phyloP scores from a whole-genome alignment of 169 alveolate genomes.

The Plasmodium sp. region DNA sequence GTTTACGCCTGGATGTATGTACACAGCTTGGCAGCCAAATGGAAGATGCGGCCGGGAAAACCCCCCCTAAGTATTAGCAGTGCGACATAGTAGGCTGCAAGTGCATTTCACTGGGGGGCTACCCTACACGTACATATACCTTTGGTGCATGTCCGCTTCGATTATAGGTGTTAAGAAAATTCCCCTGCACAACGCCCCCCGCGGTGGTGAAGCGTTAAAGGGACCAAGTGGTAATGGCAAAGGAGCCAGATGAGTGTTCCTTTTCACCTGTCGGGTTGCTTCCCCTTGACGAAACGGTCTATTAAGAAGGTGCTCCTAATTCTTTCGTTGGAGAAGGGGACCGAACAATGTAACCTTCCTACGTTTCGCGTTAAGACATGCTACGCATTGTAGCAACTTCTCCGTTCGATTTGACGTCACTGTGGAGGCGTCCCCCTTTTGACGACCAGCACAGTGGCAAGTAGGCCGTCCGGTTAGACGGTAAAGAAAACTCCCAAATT shows the following conservation, averaged over 20 bases:
- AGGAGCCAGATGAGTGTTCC: neutral
- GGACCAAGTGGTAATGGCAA: neutral
- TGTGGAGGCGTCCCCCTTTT: neutral
- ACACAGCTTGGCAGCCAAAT: neutral
- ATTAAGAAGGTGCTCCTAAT: neutral
- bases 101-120: neutral
- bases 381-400: neutral
- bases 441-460: neutral
- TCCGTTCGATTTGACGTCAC: neutral
- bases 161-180: no score
- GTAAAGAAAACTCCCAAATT: neutral
- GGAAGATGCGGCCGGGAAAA: neutral
- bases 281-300: neutral
- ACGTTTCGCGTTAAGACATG: neutral
- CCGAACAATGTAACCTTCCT: neutral
- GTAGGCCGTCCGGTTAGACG: neutral
- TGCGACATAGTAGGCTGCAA: neutral
- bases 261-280: neutral
- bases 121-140: neutral
- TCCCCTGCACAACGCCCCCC: neutral
- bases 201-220: neutral
- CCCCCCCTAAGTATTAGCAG: neutral
- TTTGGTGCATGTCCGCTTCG: neutral
- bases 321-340: neutral
- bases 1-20: neutral